These are phyloP conservation scores for Hanseniaspora gamundiae DNA, from an alignment of 1,139 yeast genomes.

Conservation along the genomic window DNA sequence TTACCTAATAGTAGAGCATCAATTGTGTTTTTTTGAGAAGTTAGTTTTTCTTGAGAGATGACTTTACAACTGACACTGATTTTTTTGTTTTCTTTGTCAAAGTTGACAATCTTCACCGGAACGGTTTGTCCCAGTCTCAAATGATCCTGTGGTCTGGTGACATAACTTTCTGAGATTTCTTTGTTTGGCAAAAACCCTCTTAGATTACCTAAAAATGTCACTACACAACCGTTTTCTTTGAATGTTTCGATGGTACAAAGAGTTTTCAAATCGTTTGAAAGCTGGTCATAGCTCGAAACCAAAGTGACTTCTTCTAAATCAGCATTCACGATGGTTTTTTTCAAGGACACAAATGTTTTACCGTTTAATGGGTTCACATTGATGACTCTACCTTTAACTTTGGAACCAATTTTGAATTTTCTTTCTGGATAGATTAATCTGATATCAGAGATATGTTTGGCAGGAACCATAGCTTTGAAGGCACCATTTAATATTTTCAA, in stretches of 20 bases:
- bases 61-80: slow-evolving; percentile 59
- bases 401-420: slow-evolving; percentile 74
- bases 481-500: slow-evolving; percentile 48
- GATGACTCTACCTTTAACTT: slow-evolving; percentile 59
- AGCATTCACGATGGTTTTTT: slow-evolving; percentile 66
- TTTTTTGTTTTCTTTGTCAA: slow-evolving; percentile 43
- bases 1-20: slow-evolving; percentile 46
- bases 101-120: slow-evolving; percentile 48
- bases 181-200: slow-evolving; percentile 74
- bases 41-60: slow-evolving; percentile 42
- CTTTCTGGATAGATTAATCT: slow-evolving; percentile 82
- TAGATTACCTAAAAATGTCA: slow-evolving; percentile 69
- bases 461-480: slow-evolving; percentile 66
- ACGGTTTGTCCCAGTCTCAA: slow-evolving; percentile 80
- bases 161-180: slow-evolving; percentile 85
- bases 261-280: slow-evolving; percentile 29
- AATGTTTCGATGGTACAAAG: slow-evolving; percentile 67
- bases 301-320: slow-evolving; percentile 43
- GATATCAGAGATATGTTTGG: slow-evolving; percentile 71
- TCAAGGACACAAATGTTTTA: slow-evolving; percentile 54
- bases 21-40: slow-evolving; percentile 38
- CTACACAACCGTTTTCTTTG: slow-evolving; percentile 66
- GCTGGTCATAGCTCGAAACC: slow-evolving; percentile 35
- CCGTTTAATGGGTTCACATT: slow-evolving; percentile 30
- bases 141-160: slow-evolving; percentile 64